Evolutionary conservation across 345 rosid species (phyloP), one percentile per base, ranked within the genome.

Genomic region (Acer saccharum): DNA sequence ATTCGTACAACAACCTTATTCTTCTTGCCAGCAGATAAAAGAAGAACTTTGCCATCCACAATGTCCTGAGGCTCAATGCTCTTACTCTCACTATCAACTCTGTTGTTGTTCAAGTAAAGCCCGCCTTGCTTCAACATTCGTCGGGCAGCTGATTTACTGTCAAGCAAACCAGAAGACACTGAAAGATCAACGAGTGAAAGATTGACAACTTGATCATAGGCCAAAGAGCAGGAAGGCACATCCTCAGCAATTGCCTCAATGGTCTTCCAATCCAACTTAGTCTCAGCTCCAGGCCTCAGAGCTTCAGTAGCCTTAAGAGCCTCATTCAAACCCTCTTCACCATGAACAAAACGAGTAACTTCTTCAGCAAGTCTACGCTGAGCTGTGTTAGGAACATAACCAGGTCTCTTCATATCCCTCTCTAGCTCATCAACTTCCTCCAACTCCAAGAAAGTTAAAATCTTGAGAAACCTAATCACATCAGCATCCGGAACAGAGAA

Each of bases 101-200:
- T 93, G 78, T 80, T 75, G 82, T 96, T 96, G 85, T 96, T 93
- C 91, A 96, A 87, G 83, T 96, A 93, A n/a, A 96, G 65, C 3
- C 99, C 98, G 8, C 99, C 98, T 88, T 96, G 99, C 88, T 88
- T 96, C 86, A 94, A 73, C 83, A 93, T 69, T 12, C 98, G 90
- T 27, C 97, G 86, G 0, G 93, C 97, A 68, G 97, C 95, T 6
- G 95, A 87, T 81, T 92, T 96, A 79, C 95, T 91, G 81, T 90
- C 97, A 44, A 96, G 81, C 90, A 96, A 84, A n/a, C 98, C 97
- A 12, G 95, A 79, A 27, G 90, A 88, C 71, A 96, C 94, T 0
- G 92, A 81, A 72, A 96, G 85, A 85, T 96, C 98, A 81, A 92
- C 79, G 13, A 92, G 78, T 0, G 88, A 88, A 77, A 83, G 70